A percentile compares a stretch with the other conserved stretches of the same genome.
These are phyloP conservation scores for Aciculoconidium aculeatum DNA, from an alignment of 805 yeast species.

Conservation along the genomic window DNA sequence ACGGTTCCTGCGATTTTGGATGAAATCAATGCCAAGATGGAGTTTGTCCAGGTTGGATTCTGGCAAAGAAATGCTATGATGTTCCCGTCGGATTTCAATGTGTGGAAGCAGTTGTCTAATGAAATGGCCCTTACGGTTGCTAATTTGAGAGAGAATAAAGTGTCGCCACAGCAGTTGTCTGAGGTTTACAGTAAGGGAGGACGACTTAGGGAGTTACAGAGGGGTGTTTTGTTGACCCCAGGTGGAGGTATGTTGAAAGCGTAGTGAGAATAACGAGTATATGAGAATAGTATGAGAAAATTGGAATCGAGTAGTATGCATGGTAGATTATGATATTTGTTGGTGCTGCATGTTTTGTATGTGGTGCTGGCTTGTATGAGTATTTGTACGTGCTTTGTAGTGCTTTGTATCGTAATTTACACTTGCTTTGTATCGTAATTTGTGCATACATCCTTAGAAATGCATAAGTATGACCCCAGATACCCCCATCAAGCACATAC, in stretches of 20 bases:
- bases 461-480: too few relatives aligned
- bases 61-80: conserved; percentile 72
- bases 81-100: conserved; percentile 62
- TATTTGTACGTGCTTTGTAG: too few relatives aligned
- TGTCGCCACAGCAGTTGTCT: conserved; percentile 48
- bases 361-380: too few relatives aligned
- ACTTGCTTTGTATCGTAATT: too few relatives aligned
- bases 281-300: not conserved
- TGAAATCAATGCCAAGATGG: conserved; percentile 42
- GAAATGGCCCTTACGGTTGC: conserved; percentile 58
- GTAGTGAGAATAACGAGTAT: conserved; percentile 1
- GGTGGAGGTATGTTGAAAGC: too few relatives aligned
- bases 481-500: too few relatives aligned
- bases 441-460: too few relatives aligned
- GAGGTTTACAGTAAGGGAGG: conserved; percentile 45
- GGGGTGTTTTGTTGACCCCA: conserved; percentile 65
- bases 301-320: not conserved
- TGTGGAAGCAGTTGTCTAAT: conserved; percentile 65
- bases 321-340: not conserved
- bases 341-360: conserved; percentile 11
- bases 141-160: conserved; percentile 40
- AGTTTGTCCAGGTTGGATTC: conserved; percentile 17
- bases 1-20: conserved; percentile 56
- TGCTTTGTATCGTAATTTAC: too few relatives aligned
- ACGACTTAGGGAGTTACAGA: conserved; percentile 50